Percentiles rank a stretch among this genome's conserved stretches.
Evolutionary conservation across 306 rosid genomes (phyloP).

Genomic region (Quercus glauca): DNA sequence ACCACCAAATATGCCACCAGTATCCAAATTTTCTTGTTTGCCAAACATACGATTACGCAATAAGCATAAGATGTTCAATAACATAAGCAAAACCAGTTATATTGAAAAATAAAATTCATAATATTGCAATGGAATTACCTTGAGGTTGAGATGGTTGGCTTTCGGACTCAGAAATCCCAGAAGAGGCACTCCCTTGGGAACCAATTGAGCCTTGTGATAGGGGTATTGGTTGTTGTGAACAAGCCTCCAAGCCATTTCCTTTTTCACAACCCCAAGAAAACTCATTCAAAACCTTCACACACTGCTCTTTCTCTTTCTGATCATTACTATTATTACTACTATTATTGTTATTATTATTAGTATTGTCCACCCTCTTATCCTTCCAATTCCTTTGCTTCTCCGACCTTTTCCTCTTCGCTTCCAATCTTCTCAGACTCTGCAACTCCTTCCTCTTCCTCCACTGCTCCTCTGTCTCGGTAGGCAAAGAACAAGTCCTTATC

Average conservation of each 20-base stretch:
- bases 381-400: conserved; percentile 66
- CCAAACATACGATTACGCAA: background rate
- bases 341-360: background rate
- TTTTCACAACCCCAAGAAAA: background rate
- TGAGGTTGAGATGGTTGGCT: conserved; percentile 34
- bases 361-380: conserved; percentile 8
- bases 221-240: conserved; percentile 23
- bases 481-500: conserved; percentile 63
- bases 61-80: background rate
- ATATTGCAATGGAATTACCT: conserved; percentile 27
- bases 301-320: conserved; percentile 33
- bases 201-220: conserved; percentile 32
- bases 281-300: conserved; percentile 20
- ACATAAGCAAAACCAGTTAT: background rate
- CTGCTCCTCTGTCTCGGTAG: conserved; percentile 58
- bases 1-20: background rate
- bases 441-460: conserved; percentile 77
- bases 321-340: conserved; percentile 6
- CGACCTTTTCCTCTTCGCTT: conserved; percentile 57
- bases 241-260: conserved; percentile 11
- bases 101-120: background rate
- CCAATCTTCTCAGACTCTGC: conserved; percentile 73
- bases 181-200: conserved; percentile 51
- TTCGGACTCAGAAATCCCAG: conserved; percentile 49
- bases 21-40: background rate